A percentile compares a stretch with the other conserved stretches of the same genome.
These are phyloP conservation scores for Melaleuca alternifolia DNA, from an alignment of 345 rosid genomes.

Conservation along the genomic window DNA sequence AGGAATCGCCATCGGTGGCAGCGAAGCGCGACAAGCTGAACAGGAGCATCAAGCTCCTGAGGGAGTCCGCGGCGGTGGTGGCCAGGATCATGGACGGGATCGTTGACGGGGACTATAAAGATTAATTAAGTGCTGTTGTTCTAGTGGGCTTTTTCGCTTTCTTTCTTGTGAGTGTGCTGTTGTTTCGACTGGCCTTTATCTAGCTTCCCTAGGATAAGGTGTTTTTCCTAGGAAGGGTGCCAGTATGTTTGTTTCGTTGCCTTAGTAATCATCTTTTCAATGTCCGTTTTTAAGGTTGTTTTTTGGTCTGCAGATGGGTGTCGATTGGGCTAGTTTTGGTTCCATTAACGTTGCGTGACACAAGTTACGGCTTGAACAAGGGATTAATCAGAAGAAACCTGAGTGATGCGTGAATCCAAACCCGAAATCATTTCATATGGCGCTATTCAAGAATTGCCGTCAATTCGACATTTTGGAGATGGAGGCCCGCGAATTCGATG, in stretches of 20 bases:
- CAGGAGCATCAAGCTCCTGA: slow-evolving; percentile 7
- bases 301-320: no score
- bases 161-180: no score
- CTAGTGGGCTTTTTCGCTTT: no score
- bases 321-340: no score
- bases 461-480: not conserved
- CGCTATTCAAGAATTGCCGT: not conserved
- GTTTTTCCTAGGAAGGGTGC: no score
- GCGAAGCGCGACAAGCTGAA: slow-evolving; percentile 15
- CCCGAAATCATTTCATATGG: not conserved
- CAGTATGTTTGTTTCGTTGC: no score
- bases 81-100: slow-evolving; percentile 4
- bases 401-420: not conserved
- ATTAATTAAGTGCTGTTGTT: no score
- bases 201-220: no score
- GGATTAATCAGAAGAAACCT: not conserved
- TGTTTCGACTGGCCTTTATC: no score
- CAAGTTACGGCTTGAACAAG: no score
- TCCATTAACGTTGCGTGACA: no score
- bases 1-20: slow-evolving; percentile 13
- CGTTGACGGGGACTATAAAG: not conserved
- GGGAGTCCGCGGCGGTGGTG: slow-evolving; percentile 10
- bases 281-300: no score
- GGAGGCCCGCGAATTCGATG: not conserved
- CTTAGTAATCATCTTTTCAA: slow-evolving; percentile 1